phyloP scores from a whole-genome alignment of 75 land plant species.

The Ceratopteris richardii region DNA sequence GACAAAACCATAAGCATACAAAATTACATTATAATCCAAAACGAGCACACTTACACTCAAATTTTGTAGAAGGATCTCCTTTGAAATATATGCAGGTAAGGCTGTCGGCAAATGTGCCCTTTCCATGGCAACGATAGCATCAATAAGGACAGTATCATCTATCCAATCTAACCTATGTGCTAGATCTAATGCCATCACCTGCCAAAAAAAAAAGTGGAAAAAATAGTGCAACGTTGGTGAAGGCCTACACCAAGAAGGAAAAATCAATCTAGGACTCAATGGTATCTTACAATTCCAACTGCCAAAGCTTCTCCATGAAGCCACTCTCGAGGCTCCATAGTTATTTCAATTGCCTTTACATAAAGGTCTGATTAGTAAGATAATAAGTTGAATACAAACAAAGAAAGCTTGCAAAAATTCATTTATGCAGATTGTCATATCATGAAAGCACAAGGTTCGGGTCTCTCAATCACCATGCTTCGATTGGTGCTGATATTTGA shows the following conservation, averaged over 20 bases:
- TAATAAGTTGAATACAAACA: no score
- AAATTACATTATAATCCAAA: neutral
- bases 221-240: no score
- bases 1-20: neutral
- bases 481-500: no score
- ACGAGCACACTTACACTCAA: neutral
- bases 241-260: no score
- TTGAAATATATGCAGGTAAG: neutral
- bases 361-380: no score
- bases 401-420: no score
- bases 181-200: constrained; percentile 2
- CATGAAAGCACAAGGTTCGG: no score
- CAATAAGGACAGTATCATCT: constrained; percentile 1
- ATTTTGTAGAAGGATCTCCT: neutral
- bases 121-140: constrained; percentile 1
- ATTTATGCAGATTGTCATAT: no score
- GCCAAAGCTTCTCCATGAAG: constrained; percentile 3
- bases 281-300: constrained; percentile 1
- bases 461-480: no score
- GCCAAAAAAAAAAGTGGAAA: neutral
- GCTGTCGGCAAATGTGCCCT: constrained; percentile 4
- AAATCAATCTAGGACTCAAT: no score
- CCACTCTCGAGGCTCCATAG: neutral
- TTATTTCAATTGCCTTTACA: no score
- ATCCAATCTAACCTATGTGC: constrained; percentile 1